These are phyloP conservation scores for Plantago rigida DNA, from an alignment of 305 asterid genomes.

Conservation along the genomic window DNA sequence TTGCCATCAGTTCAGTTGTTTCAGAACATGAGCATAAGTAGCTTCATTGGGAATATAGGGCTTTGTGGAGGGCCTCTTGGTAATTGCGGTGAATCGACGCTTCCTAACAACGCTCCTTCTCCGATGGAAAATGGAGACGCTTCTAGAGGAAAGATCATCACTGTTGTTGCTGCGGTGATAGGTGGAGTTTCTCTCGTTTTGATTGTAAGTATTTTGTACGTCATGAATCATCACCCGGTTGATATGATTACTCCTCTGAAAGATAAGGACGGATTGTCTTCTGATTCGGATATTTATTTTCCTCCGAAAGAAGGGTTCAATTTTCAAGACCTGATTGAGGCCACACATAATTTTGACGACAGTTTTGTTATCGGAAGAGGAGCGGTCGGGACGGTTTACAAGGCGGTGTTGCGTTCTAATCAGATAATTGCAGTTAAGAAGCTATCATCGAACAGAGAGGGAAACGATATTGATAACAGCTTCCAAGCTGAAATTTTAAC, in stretches of 20 bases:
- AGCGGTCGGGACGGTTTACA: constrained; percentile 84
- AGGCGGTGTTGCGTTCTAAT: constrained; percentile 61
- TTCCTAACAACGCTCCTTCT: constrained; percentile 30
- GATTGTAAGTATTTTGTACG: constrained; percentile 46
- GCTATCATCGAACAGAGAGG: constrained; percentile 75
- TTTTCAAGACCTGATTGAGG: constrained; percentile 74
- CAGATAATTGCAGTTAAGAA: constrained; percentile 68
- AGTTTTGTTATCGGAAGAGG: constrained; percentile 66
- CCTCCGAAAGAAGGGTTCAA: constrained; percentile 89
- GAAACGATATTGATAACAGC: constrained; percentile 55
- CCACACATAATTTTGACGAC: constrained; percentile 66
- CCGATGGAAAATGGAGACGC: constrained; percentile 20
- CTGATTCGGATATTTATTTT: constrained; percentile 65
- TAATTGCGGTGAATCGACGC: constrained; percentile 35
- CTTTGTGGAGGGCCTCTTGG: constrained; percentile 80
- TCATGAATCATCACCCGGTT: constrained; percentile 51
- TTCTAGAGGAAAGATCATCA: constrained; percentile 52
- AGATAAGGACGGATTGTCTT: constrained; percentile 39
- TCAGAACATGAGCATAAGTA: constrained; percentile 51
- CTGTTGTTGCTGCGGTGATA: constrained; percentile 52
- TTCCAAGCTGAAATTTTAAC: constrained; percentile 79
- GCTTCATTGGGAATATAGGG: constrained; percentile 70
- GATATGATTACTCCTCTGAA: constrained; percentile 29
- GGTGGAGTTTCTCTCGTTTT: constrained; percentile 79
- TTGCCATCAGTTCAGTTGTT: constrained; percentile 62